Evolutionary conservation across 208 protist species (phyloP).

Genomic region (Phytomonas sp.): DNA sequence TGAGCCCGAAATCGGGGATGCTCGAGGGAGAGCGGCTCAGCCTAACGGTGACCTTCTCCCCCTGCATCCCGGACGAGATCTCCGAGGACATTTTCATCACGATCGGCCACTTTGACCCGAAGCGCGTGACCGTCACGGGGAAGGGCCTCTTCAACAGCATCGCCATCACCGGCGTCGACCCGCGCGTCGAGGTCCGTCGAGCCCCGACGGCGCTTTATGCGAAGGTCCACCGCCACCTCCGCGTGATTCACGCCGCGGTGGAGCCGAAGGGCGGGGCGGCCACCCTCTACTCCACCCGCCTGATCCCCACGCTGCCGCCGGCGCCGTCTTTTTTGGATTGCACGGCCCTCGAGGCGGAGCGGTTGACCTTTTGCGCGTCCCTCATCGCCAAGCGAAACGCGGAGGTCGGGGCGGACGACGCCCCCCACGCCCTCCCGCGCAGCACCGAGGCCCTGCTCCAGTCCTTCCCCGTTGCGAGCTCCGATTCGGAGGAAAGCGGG

Average conservation of each 20-base stretch:
- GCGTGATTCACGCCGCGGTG: constrained; percentile 13
- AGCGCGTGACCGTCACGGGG: constrained; percentile 70
- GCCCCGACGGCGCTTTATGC: neutral
- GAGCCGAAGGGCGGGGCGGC: constrained; percentile 17
- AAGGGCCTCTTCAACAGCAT: constrained; percentile 63
- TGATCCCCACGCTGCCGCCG: constrained; percentile 1
- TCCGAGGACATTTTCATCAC: constrained; percentile 76
- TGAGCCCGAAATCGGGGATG: constrained; percentile 61
- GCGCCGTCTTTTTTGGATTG: constrained; percentile 11
- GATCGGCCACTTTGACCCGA: constrained; percentile 91
- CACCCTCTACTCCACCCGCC: constrained; percentile 10
- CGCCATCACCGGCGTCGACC: constrained; percentile 25
- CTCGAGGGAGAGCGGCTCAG: constrained; percentile 61
- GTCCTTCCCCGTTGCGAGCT: neutral
- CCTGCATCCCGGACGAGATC: constrained; percentile 79
- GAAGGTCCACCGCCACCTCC: constrained; percentile 11
- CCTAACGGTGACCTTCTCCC: constrained; percentile 66
- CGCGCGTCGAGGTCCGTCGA: neutral
- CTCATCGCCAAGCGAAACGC: constrained; percentile 9
- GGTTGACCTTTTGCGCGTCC: constrained; percentile 50
- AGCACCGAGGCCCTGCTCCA: neutral
- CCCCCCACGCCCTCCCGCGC: neutral
- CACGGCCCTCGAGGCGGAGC: constrained; percentile 61
- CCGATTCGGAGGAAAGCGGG: neutral
- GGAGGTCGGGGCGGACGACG: neutral